Evolutionary conservation across 192 early-diverging fungal species (phyloP).

Genomic region (Backusella luteola): DNA sequence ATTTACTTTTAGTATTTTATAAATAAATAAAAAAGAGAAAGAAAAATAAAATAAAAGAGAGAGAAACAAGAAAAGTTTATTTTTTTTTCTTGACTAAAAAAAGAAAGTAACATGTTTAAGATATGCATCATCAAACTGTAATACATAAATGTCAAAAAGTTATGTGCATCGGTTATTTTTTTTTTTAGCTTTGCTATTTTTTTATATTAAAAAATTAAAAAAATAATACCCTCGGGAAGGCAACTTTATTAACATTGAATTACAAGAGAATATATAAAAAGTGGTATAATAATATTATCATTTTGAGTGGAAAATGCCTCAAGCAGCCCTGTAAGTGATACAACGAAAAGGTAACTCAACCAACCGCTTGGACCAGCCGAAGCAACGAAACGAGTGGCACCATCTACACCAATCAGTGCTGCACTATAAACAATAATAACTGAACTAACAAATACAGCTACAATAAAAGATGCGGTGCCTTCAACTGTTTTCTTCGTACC

Average conservation of each 20-base stretch:
- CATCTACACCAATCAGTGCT: conserved; percentile 6
- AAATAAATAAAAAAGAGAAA: not conserved
- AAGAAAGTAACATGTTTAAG: not conserved
- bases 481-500: conserved; percentile 79
- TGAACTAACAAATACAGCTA: conserved; percentile 56
- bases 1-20: not conserved
- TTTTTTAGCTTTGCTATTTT: not conserved
- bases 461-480: conserved; percentile 82
- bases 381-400: conserved; percentile 12
- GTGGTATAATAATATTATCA: conserved; percentile 90
- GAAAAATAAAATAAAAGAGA: not conserved
- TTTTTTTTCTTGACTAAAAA: not conserved
- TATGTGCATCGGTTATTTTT: not conserved
- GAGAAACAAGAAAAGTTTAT: not conserved
- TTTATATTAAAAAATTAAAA: not conserved
- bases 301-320: conserved; percentile 93
- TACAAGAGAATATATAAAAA: conserved; percentile 63
- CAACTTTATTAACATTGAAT: not conserved
- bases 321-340: conserved; percentile 56
- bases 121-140: not conserved
- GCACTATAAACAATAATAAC: conserved; percentile 25
- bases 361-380: conserved; percentile 34
- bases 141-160: not conserved
- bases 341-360: conserved; percentile 23
- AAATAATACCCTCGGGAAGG: not conserved